Percentiles rank a stretch among this genome's conserved stretches.
Evolutionary conservation across 2,329 filamentous ascomycete species (phyloP).

Genomic region (Rugonectria rugulosa): DNA sequence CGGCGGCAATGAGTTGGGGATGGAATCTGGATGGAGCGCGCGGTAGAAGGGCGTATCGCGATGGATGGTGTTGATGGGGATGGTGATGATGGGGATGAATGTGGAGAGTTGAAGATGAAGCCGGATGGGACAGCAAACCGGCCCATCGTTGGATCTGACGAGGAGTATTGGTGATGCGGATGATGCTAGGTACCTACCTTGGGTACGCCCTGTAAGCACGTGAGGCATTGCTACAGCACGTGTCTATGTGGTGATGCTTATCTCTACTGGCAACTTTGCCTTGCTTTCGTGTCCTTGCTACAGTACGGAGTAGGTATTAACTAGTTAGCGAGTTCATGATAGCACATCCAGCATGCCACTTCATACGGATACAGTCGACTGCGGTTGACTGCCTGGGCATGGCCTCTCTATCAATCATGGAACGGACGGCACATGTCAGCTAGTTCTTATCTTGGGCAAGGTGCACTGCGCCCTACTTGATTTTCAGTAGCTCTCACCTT

Average conservation of each 20-base stretch:
- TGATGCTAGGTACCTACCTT: not conserved
- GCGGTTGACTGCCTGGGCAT: too few species aligned
- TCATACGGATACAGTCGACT: too few species aligned
- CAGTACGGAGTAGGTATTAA: too few species aligned
- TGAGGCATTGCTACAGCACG: constrained; percentile 4
- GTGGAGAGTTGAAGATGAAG: too few species aligned
- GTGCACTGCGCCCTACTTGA: not conserved
- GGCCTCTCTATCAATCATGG: too few species aligned
- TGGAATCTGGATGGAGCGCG: not conserved
- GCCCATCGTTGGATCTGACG: not conserved
- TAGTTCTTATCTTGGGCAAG: not conserved
- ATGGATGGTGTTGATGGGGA: not conserved
- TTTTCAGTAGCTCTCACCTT: not conserved
- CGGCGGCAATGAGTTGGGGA: not conserved
- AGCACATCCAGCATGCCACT: too few species aligned
- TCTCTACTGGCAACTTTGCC: not conserved
- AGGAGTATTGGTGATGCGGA: not conserved
- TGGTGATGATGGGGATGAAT: too few species aligned
- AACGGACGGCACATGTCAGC: too few species aligned
- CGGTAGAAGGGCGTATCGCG: constrained; percentile 11
- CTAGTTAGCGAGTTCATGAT: too few species aligned
- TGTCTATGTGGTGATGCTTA: constrained; percentile 4
- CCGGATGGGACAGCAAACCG: not conserved
- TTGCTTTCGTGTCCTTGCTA: not conserved
- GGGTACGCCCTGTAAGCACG: not conserved